Evolutionary conservation across 2,329 filamentous ascomycete genomes (phyloP), one percentile per base, ranked within the genome.

Genomic region (Grosmannia penicillata): DNA sequence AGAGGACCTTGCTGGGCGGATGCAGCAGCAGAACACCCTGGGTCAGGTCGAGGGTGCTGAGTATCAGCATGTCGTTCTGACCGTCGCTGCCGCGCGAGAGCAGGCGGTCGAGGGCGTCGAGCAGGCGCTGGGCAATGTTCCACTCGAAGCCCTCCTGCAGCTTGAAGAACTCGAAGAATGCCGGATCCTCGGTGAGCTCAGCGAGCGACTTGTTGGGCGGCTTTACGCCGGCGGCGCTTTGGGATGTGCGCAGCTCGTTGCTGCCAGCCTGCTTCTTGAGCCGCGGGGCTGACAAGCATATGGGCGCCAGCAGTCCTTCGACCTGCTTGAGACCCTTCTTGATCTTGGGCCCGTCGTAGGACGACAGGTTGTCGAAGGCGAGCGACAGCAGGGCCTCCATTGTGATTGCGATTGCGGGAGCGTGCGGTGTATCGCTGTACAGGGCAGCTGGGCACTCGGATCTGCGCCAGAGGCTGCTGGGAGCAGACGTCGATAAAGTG

Each of bases 121-220:
- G 78, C 43, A 96, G 69, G 43, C 86, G 78, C 60, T 85, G 77
- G 13, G 85, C 80, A 39, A 96, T 84, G 62, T 98, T 98, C 82
- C 86, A 96, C 62, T 96, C 85, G 55, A 98, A 98, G 3, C 87
- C 84, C 54, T 96, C 87, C 58, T 98, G 91, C 47, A 96, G 58
- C 56, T 93, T 85, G 66, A 94, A 95, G 65, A 96, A 96, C 59
- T 95, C 86, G 48, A 84, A 70, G 55, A 95, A 96, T 17, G 87
- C 89, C 17, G 82, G 84, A 57, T 96, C 91, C 46, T 78, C 73
- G 36, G 73, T 70, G 45, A 95, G 62, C 41, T 85, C 78, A 18
- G 64, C 63, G 36, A 94, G 68, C 13, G 68, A 66, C 59, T 83
- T 86, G 37, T 63, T 61, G 6, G 42, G 6, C 2, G 40, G 19